phyloP scores from a whole-genome alignment of 768 basidiomycete species.

The Tulasnella sp. region DNA sequence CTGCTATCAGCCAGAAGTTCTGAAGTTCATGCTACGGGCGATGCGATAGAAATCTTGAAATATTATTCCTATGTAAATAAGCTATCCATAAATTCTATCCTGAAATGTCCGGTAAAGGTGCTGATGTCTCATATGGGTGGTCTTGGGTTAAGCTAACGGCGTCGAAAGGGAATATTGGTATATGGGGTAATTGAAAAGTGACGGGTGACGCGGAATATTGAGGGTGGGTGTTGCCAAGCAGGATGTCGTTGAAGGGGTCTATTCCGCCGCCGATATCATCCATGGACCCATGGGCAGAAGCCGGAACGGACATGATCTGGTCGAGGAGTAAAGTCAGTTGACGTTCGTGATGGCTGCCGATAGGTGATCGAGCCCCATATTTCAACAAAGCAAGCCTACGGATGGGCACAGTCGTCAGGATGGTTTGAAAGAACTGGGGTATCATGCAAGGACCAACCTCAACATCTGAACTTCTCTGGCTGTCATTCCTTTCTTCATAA shows the following conservation, averaged over 20 bases:
- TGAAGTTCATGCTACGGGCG: too few species aligned
- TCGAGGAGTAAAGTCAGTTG: slow-evolving; percentile 3
- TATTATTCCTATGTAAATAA: too few species aligned
- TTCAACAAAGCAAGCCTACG: background rate
- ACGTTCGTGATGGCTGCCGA: slow-evolving; percentile 2
- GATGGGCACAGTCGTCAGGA: too few species aligned
- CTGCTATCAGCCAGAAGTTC: too few species aligned
- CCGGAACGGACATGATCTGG: background rate
- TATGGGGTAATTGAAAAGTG: background rate
- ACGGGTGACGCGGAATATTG: background rate
- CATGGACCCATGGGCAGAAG: background rate
- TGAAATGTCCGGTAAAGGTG: too few species aligned
- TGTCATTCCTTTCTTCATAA: background rate
- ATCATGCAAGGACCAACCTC: background rate
- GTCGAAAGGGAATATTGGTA: slow-evolving; percentile 10
- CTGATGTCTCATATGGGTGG: too few species aligned
- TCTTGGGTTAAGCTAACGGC: background rate
- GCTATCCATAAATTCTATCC: too few species aligned
- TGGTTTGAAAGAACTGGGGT: background rate
- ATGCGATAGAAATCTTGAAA: too few species aligned
- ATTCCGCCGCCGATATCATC: background rate
- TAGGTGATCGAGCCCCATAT: slow-evolving; percentile 2
- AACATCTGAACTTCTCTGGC: slow-evolving; percentile 7
- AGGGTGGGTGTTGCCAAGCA: background rate
- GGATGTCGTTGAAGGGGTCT: background rate